Conservation (phyloP, 2,329 filamentous ascomycete species). For the Elsinoe fawcettii region DNA sequence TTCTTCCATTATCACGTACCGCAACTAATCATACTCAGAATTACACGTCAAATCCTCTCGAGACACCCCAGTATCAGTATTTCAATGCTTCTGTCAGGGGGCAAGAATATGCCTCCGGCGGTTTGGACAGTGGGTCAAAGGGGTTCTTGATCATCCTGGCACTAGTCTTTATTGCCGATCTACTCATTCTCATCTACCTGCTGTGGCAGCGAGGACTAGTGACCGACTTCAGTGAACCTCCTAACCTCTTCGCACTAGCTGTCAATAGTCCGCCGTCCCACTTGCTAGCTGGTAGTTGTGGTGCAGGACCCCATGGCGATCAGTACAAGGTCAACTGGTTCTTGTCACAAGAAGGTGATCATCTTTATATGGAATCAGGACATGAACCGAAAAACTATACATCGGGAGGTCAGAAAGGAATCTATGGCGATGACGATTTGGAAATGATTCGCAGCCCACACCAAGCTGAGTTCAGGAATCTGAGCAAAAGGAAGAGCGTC, state of each 20-base stretch:
- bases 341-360: conserved; percentile 31
- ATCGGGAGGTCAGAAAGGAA: background rate
- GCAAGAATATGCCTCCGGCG: conserved; percentile 64
- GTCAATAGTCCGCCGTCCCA: conserved; percentile 55
- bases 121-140: conserved; percentile 50
- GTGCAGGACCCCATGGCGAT: conserved; percentile 45
- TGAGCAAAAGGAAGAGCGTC: conserved; percentile 33
- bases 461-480: conserved; percentile 30
- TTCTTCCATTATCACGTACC: background rate
- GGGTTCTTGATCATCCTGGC: conserved; percentile 61
- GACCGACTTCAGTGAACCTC: conserved; percentile 71
- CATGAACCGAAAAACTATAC: background rate
- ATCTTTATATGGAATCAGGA: conserved; percentile 44
- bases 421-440: conserved; percentile 15
- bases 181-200: conserved; percentile 58
- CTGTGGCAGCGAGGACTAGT: conserved; percentile 54
- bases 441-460: conserved; percentile 17
- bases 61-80: conserved; percentile 42
- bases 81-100: conserved; percentile 59
- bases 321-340: conserved; percentile 41
- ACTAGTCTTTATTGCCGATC: conserved; percentile 59
- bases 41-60: conserved; percentile 28
- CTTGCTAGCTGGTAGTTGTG: conserved; percentile 49
- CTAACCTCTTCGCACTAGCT: conserved; percentile 65
- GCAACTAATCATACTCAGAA: conserved; percentile 4